Conservation (phyloP, 73 alveolate species). For the Chromera velia region DNA sequence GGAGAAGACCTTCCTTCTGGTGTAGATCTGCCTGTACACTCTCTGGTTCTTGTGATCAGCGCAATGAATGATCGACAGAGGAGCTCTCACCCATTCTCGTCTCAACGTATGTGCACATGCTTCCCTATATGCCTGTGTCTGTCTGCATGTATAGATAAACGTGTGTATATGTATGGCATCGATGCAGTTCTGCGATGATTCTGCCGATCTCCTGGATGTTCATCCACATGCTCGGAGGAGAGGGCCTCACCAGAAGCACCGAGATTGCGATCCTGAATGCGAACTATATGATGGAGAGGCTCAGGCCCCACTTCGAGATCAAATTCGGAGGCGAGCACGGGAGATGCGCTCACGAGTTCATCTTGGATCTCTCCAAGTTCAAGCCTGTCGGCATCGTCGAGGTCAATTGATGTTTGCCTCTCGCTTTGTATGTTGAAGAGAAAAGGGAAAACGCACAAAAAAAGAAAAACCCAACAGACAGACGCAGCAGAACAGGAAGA, state of each 20-base stretch:
- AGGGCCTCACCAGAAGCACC: constrained; percentile 52
- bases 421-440: no score
- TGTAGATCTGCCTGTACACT: neutral
- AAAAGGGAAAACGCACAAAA: neutral
- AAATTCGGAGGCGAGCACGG: constrained; percentile 60
- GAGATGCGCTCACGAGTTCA: constrained; percentile 36
- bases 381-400: constrained; percentile 33
- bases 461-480: neutral
- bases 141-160: no score
- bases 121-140: no score
- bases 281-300: constrained; percentile 71
- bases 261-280: constrained; percentile 76
- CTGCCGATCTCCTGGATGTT: constrained; percentile 50
- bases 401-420: no score
- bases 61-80: no score
- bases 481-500: no score
- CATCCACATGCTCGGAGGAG: constrained; percentile 58
- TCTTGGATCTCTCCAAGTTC: constrained; percentile 27
- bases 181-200: neutral
- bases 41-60: neutral
- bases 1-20: neutral
- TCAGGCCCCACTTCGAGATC: constrained; percentile 63
- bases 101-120: no score
- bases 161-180: no score
- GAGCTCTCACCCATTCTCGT: no score